Evolutionary conservation across 2,329 filamentous ascomycete species (phyloP).

Genomic region (Rutstroemia sp.): DNA sequence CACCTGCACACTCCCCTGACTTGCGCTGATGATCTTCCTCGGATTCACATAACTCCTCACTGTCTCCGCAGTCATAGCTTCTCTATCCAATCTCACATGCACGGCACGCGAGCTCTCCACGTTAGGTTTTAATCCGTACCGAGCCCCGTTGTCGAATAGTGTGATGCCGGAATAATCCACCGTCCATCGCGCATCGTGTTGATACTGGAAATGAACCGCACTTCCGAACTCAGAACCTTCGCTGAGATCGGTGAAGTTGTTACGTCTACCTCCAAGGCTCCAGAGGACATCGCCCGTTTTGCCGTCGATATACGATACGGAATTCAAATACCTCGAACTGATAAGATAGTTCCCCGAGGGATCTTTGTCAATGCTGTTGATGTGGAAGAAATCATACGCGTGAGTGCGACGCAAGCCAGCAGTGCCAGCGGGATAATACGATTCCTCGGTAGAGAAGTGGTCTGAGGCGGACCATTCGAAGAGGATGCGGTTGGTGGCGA

Average conservation of each 20-base stretch:
- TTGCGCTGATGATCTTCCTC: constrained; percentile 12
- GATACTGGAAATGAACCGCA: constrained; percentile 40
- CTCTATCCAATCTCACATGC: constrained; percentile 9
- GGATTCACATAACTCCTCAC: constrained; percentile 11
- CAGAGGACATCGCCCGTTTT: constrained; percentile 38
- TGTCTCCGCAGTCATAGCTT: constrained; percentile 13
- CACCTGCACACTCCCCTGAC: constrained; percentile 17
- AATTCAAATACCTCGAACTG: constrained; percentile 36
- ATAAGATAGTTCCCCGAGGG: constrained; percentile 38
- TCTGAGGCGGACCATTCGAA: background rate
- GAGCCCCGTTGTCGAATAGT: constrained; percentile 14
- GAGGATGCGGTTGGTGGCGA: background rate
- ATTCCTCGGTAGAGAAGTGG: background rate
- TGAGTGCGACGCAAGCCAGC: background rate
- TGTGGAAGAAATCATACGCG: constrained; percentile 30
- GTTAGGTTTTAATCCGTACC: constrained; percentile 1
- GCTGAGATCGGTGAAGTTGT: constrained; percentile 31
- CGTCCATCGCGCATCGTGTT: constrained; percentile 39
- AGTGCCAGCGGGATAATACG: background rate
- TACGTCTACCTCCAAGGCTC: constrained; percentile 37
- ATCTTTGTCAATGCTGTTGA: constrained; percentile 33
- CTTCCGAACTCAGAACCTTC: constrained; percentile 19
- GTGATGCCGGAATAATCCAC: constrained; percentile 10
- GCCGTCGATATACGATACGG: constrained; percentile 35
- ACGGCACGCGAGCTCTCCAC: constrained; percentile 11